Percentiles rank a stretch among this genome's conserved stretches.
Evolutionary conservation across 1,284 basidiomycete species (phyloP).

Genomic region (Pulchroboletus neoregius): DNA sequence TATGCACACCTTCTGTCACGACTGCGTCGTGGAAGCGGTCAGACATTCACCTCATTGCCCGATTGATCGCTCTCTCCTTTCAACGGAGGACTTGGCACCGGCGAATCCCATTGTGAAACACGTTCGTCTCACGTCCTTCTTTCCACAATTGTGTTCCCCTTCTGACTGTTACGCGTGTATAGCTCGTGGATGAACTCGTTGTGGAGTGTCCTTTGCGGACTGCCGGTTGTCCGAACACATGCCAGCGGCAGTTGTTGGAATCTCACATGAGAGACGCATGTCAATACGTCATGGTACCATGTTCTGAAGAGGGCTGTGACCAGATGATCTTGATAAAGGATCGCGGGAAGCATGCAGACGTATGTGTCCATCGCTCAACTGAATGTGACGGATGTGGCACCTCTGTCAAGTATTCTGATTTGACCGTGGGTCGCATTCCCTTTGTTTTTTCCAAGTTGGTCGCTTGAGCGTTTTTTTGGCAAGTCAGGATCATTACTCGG

Average conservation of each 20-base stretch:
- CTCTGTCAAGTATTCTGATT: conserved; percentile 32
- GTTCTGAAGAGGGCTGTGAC: conserved; percentile 46
- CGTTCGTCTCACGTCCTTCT: conserved; percentile 42
- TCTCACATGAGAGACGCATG: conserved; percentile 64
- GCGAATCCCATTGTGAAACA: conserved; percentile 71
- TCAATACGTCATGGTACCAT: conserved; percentile 52
- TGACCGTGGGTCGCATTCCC: conserved; percentile 34
- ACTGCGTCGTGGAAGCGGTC: conserved; percentile 70
- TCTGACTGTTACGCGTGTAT: conserved; percentile 17
- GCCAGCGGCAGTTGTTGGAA: conserved; percentile 67
- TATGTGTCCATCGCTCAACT: conserved; percentile 36
- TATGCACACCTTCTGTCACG: conserved; percentile 78
- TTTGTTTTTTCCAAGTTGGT: not conserved
- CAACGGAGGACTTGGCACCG: conserved; percentile 47
- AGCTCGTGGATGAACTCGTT: conserved; percentile 82
- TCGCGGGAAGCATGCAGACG: conserved; percentile 35
- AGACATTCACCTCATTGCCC: conserved; percentile 66
- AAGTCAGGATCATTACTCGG: conserved; percentile 35
- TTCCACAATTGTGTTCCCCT: conserved; percentile 15
- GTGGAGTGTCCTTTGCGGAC: conserved; percentile 65
- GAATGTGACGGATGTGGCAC: conserved; percentile 38
- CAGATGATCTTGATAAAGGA: conserved; percentile 45
- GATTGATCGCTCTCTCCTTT: conserved; percentile 72
- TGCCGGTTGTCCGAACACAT: conserved; percentile 60
- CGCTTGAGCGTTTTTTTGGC: conserved; percentile 6